These are phyloP conservation scores for Rutstroemia sp. DNA, from an alignment of 2,329 filamentous ascomycete genomes.

Conservation along the genomic window DNA sequence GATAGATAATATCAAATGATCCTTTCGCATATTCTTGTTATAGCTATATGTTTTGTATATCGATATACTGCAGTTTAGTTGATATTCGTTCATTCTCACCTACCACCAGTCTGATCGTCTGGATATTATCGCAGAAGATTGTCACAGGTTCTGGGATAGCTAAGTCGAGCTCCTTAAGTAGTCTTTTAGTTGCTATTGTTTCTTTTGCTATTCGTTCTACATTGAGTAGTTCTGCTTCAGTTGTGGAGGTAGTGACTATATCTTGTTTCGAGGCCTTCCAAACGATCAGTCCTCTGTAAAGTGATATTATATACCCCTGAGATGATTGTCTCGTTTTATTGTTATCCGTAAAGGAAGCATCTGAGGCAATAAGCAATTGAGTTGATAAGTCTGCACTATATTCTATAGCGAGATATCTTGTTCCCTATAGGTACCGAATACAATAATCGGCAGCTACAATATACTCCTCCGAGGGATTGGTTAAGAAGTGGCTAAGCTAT, in stretches of 20 bases:
- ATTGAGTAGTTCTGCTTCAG: not conserved
- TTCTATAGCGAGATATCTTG: too few species aligned
- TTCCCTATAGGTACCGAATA: too few species aligned
- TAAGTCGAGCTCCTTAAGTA: not conserved
- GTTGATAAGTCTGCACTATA: not conserved
- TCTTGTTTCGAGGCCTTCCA: not conserved
- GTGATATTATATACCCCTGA: not conserved
- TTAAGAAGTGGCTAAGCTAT: too few species aligned
- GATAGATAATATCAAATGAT: not conserved
- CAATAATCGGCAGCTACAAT: too few species aligned
- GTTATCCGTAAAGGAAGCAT: not conserved
- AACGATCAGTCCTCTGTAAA: not conserved
- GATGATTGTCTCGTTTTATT: not conserved
- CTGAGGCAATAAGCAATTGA: not conserved
- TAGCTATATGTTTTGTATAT: not conserved
- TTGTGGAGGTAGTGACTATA: not conserved
- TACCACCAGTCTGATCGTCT: not conserved
- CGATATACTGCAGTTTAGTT: not conserved
- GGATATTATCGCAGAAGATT: not conserved
- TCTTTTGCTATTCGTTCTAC: not conserved
- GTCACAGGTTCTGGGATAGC: not conserved
- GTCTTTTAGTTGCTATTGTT: not conserved
- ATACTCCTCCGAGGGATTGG: too few species aligned
- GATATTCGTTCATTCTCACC: not conserved
- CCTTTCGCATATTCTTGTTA: not conserved